These are phyloP conservation scores for Pythium sukuiense DNA, from an alignment of 352 stramenopile genomes.

Conservation along the genomic window DNA sequence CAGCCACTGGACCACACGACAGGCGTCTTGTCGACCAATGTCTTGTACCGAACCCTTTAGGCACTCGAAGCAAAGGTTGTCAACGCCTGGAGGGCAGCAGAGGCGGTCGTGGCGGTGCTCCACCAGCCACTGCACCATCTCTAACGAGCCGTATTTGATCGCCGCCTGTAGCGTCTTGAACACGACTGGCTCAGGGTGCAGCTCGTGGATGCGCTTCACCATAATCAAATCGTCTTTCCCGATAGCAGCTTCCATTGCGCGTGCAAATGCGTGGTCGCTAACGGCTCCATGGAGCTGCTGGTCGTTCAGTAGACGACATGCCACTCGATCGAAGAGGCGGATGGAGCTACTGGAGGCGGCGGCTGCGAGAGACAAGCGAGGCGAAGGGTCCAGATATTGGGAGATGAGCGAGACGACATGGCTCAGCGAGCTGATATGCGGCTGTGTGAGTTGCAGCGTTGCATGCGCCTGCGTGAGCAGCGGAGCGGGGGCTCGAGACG, in stretches of 20 bases:
- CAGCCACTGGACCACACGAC: not conserved
- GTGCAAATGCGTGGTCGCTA: not conserved
- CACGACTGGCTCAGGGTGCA: constrained; percentile 9
- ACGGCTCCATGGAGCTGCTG: not conserved
- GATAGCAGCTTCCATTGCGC: constrained; percentile 2
- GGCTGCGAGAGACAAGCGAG: not conserved
- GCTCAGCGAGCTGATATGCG: not conserved
- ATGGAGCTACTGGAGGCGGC: not conserved
- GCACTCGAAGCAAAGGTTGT: not conserved
- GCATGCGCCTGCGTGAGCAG: not conserved
- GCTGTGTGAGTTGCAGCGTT: not conserved
- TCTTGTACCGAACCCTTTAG: not conserved
- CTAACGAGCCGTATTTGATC: not conserved
- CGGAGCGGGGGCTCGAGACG: too few species aligned
- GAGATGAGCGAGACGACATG: not conserved
- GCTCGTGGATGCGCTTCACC: not conserved
- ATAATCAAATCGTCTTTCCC: not conserved
- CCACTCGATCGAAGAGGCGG: not conserved
- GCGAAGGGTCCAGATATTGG: not conserved
- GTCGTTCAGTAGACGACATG: not conserved
- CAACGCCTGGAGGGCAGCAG: not conserved
- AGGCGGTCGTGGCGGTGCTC: constrained; percentile 6
- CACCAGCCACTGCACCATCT: constrained; percentile 12
- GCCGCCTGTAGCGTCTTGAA: not conserved
- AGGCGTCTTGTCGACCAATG: not conserved